phyloP scores from a whole-genome alignment of 2,329 filamentous ascomycete genomes.

The Orbilia ellipsospora region DNA sequence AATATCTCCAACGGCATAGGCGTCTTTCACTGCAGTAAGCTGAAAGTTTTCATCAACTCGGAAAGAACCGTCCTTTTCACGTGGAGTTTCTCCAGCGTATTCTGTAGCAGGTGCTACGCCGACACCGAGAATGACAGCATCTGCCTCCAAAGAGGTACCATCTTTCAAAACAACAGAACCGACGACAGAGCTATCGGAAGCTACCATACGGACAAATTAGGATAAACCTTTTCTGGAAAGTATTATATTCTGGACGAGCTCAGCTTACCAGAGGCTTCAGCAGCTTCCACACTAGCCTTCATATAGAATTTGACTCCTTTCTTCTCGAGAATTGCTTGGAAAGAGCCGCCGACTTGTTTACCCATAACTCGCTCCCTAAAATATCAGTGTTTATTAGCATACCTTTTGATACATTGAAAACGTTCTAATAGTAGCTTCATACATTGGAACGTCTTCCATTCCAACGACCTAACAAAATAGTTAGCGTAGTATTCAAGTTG shows the following conservation, averaged over 20 bases:
- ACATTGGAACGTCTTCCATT: constrained; percentile 72
- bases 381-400: neutral
- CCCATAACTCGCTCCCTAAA: constrained; percentile 80
- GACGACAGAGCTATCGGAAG: constrained; percentile 75
- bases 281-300: constrained; percentile 82
- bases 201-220: constrained; percentile 41
- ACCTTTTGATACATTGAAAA: constrained; percentile 70
- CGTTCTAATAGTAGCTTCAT: constrained; percentile 84
- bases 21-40: constrained; percentile 79
- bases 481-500: neutral
- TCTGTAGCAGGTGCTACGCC: constrained; percentile 87
- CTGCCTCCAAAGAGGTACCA: constrained; percentile 83
- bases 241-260: neutral
- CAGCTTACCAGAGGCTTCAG: constrained; percentile 71
- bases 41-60: constrained; percentile 82
- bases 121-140: constrained; percentile 90
- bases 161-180: constrained; percentile 86
- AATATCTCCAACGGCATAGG: constrained; percentile 89
- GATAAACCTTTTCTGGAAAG: neutral
- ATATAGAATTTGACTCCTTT: constrained; percentile 91
- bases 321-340: constrained; percentile 82
- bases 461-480: constrained; percentile 72
- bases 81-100: constrained; percentile 77
- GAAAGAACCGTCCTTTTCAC: constrained; percentile 87
- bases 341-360: constrained; percentile 79